These are phyloP conservation scores for Rhizophora apiculata DNA, from an alignment of 345 rosid genomes.

Conservation along the genomic window DNA sequence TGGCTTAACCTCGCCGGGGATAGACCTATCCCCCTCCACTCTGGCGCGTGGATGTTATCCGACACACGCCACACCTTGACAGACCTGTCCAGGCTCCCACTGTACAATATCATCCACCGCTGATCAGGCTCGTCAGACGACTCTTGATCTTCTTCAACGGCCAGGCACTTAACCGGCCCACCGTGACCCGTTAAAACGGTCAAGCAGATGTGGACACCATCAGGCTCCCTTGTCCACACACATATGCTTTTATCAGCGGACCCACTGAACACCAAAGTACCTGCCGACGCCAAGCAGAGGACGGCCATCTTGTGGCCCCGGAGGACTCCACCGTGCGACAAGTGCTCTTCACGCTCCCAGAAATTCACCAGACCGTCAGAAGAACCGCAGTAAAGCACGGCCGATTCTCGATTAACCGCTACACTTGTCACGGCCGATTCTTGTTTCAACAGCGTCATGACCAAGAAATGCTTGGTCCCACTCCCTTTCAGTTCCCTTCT, in stretches of 20 bases:
- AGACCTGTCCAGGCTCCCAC: constrained; percentile 83
- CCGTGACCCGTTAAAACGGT: constrained; percentile 68
- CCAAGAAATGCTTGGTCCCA: constrained; percentile 46
- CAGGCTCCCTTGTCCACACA: constrained; percentile 66
- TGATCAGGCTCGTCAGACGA: constrained; percentile 17
- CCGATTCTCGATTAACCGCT: constrained; percentile 41
- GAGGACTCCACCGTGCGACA: constrained; percentile 50
- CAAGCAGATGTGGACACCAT: constrained; percentile 55
- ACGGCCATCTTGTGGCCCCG: constrained; percentile 68
- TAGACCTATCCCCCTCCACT: constrained; percentile 15
- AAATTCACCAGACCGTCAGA: constrained; percentile 61
- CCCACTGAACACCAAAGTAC: constrained; percentile 70
- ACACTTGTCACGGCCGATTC: constrained; percentile 77
- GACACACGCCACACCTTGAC: constrained; percentile 85
- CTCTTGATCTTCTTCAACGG: constrained; percentile 45
- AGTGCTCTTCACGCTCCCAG: constrained; percentile 56
- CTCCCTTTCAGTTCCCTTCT: constrained; percentile 37
- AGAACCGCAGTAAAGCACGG: constrained; percentile 63
- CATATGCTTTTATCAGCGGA: constrained; percentile 77
- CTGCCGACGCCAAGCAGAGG: constrained; percentile 53
- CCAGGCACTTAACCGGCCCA: constrained; percentile 80
- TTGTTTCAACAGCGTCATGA: constrained; percentile 53
- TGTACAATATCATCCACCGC: constrained; percentile 65
- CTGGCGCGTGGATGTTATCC: constrained; percentile 35
- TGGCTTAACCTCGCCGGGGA: constrained; percentile 9